These are phyloP conservation scores for Tuber umbilicatum DNA, from an alignment of 495 filamentous ascomycete genomes.

Conservation along the genomic window DNA sequence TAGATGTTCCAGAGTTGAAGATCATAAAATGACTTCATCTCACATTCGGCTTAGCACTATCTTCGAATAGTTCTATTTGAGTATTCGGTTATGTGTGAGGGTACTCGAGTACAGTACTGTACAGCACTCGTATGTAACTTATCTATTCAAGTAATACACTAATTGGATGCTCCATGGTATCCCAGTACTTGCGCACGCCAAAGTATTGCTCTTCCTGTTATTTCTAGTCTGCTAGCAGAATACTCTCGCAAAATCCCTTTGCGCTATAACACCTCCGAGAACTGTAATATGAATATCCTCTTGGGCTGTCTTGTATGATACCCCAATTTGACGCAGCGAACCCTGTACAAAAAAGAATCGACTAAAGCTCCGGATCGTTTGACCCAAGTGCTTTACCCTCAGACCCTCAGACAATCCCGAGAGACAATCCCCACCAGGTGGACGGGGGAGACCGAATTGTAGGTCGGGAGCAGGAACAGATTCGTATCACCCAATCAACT, in stretches of 20 bases:
- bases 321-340: neutral
- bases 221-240: neutral
- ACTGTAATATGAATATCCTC: neutral
- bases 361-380: neutral
- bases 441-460: neutral
- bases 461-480: neutral
- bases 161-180: neutral
- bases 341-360: neutral
- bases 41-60: neutral
- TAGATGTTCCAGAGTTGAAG: neutral
- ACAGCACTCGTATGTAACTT: neutral
- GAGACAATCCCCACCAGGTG: neutral
- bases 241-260: neutral
- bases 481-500: neutral
- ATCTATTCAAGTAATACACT: neutral
- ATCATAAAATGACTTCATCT: conserved; percentile 1
- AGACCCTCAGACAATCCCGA: neutral
- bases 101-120: too few species aligned
- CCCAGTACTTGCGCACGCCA: neutral
- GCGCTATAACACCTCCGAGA: neutral
- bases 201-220: neutral
- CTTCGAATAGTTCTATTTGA: neutral
- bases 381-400: neutral
- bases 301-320: neutral
- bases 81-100: neutral